Evolutionary conservation across 805 yeast genomes (phyloP).

Genomic region (Kurtzmaniella fragi): DNA sequence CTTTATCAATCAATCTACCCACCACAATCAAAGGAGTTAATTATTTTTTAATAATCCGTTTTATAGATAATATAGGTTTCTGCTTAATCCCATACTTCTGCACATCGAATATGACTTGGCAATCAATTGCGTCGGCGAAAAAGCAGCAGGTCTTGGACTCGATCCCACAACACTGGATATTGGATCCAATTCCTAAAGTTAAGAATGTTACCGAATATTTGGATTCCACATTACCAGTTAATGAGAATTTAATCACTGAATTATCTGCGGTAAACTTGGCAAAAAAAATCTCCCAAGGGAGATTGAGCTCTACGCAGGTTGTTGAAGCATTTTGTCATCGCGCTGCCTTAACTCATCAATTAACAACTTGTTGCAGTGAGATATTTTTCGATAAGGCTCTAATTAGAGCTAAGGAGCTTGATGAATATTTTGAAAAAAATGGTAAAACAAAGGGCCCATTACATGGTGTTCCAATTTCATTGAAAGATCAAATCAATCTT

Average conservation of each 20-base stretch:
- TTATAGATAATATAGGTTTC: too few relatives aligned
- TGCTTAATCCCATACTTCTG: too few relatives aligned
- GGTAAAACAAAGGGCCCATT: slow-evolving; percentile 8
- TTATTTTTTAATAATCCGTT: too few relatives aligned
- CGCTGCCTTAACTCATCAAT: not conserved
- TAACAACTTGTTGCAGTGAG: not conserved
- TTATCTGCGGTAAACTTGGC: slow-evolving; percentile 1
- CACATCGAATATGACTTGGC: slow-evolving; percentile 7
- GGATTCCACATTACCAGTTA: not conserved
- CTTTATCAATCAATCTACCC: too few relatives aligned
- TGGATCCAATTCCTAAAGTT: slow-evolving; percentile 4
- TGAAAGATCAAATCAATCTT: slow-evolving; percentile 7
- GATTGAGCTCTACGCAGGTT: not conserved
- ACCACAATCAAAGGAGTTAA: too few relatives aligned
- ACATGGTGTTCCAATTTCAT: slow-evolving; percentile 9
- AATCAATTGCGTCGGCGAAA: slow-evolving; percentile 4
- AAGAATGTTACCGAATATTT: slow-evolving; percentile 2
- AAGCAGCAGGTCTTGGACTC: slow-evolving; percentile 2
- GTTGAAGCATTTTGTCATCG: not conserved
- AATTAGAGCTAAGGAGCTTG: not conserved
- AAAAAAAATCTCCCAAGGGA: slow-evolving; percentile 2
- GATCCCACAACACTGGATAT: slow-evolving; percentile 8
- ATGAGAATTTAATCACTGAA: slow-evolving; percentile 7
- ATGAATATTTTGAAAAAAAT: slow-evolving; percentile 6
- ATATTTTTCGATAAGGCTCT: not conserved